phyloP scores from a whole-genome alignment of 805 yeast genomes.

The Maudiozyma pseudohumilis region DNA sequence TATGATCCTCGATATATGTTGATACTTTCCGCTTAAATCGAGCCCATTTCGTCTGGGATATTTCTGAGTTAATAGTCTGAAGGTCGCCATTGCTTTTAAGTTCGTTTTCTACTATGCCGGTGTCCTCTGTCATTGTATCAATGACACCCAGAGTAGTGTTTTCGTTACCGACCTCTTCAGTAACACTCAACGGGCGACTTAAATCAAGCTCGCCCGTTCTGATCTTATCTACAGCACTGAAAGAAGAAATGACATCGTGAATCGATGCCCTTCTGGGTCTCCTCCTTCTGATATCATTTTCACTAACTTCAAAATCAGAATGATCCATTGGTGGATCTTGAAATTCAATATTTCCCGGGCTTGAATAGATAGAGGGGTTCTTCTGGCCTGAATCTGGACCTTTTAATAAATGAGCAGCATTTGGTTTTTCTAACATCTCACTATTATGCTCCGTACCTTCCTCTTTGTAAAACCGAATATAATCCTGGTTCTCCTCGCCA shows the following conservation, averaged over 20 bases:
- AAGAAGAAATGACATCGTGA: slow-evolving; percentile 31
- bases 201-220: slow-evolving; percentile 26
- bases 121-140: background rate
- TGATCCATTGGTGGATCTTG: background rate
- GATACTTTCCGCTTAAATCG: slow-evolving; percentile 12
- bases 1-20: slow-evolving; percentile 21
- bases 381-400: background rate
- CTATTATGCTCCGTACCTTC: background rate
- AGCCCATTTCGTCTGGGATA: background rate
- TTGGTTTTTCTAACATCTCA: background rate
- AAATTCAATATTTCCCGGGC: background rate
- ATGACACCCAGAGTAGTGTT: slow-evolving; percentile 11
- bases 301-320: background rate
- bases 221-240: slow-evolving; percentile 26
- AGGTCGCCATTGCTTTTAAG: slow-evolving; percentile 5
- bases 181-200: slow-evolving; percentile 22
- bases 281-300: background rate
- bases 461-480: background rate
- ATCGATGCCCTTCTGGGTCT: slow-evolving; percentile 3
- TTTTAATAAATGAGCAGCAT: background rate
- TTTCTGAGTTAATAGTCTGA: slow-evolving; percentile 7
- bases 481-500: background rate
- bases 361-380: slow-evolving; percentile 2
- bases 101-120: slow-evolving; percentile 2
- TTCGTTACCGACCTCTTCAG: slow-evolving; percentile 21